Conservation (phyloP, 495 filamentous ascomycete species). For the Xylaria bambusicola region DNA sequence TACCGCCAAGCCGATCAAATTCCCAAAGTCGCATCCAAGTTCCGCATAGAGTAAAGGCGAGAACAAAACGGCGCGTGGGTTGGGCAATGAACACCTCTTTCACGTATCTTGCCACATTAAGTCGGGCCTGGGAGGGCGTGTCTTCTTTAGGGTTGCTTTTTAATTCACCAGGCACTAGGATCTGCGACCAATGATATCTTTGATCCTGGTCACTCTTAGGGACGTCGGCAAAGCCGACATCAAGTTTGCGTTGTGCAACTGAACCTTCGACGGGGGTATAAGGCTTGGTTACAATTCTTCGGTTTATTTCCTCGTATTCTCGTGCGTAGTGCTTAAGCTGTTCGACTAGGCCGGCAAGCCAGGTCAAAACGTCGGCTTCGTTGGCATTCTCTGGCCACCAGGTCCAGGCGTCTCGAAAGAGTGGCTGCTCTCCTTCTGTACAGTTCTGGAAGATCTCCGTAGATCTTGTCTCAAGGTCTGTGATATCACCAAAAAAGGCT, state of each 20-base stretch:
- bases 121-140: conserved; percentile 36
- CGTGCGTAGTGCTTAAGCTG: conserved; percentile 23
- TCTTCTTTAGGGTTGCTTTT: conserved; percentile 50
- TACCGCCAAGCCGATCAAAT: conserved; percentile 51
- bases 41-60: conserved; percentile 48
- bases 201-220: conserved; percentile 29
- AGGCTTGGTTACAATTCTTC: no score
- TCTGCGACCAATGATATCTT: conserved; percentile 45
- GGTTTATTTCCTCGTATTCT: no score
- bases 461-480: conserved; percentile 32
- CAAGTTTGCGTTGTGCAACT: conserved; percentile 43
- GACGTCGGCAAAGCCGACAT: conserved; percentile 46
- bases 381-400: conserved; percentile 36
- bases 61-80: no score
- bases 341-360: conserved; percentile 39
- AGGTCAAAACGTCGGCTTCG: conserved; percentile 32
- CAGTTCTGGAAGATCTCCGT: conserved; percentile 41
- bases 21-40: conserved; percentile 40
- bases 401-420: conserved; percentile 31
- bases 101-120: conserved; percentile 46
- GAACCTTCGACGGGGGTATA: conserved; percentile 41
- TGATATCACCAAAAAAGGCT: conserved; percentile 38
- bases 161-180: conserved; percentile 49
- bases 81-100: no score
- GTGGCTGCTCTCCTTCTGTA: conserved; percentile 31